Evolutionary conservation across 108 stramenopile genomes (phyloP).

Genomic region (Aurantiochytrium sp.): DNA sequence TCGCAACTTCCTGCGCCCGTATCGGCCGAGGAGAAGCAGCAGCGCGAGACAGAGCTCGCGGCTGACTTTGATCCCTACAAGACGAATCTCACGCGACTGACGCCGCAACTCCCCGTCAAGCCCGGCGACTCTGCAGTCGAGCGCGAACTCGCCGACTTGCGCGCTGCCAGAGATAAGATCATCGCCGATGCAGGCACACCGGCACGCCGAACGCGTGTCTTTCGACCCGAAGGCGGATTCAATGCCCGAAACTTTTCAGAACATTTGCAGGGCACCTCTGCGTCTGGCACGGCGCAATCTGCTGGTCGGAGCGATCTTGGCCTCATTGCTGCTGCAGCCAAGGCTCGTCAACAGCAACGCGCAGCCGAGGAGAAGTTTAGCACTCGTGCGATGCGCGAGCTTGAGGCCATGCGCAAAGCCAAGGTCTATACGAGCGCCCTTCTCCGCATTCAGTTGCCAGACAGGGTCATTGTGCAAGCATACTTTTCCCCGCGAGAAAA

Average conservation of each 20-base stretch:
- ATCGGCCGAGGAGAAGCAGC: background rate
- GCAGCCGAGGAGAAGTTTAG: background rate
- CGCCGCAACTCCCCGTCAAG: background rate
- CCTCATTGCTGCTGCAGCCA: background rate
- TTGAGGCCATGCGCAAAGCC: background rate
- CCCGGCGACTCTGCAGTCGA: background rate
- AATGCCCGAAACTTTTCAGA: background rate
- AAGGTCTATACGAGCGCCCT: background rate
- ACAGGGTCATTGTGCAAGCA: background rate
- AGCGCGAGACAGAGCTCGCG: background rate
- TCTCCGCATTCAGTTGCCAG: background rate
- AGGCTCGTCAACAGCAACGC: background rate
- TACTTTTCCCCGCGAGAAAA: slow-evolving; percentile 5
- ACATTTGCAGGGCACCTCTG: background rate
- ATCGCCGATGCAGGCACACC: background rate
- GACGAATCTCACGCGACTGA: background rate
- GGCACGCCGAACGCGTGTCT: background rate
- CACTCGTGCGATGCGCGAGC: background rate
- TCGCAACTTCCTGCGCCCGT: background rate
- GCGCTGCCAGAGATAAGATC: background rate
- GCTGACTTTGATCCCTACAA: background rate
- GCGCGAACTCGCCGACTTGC: background rate
- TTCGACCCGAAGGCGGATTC: background rate
- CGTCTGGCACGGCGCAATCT: background rate
- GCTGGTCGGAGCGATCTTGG: background rate